These are phyloP conservation scores for Meredithiella fracta DNA, from an alignment of 2,329 filamentous ascomycete species.

Conservation along the genomic window DNA sequence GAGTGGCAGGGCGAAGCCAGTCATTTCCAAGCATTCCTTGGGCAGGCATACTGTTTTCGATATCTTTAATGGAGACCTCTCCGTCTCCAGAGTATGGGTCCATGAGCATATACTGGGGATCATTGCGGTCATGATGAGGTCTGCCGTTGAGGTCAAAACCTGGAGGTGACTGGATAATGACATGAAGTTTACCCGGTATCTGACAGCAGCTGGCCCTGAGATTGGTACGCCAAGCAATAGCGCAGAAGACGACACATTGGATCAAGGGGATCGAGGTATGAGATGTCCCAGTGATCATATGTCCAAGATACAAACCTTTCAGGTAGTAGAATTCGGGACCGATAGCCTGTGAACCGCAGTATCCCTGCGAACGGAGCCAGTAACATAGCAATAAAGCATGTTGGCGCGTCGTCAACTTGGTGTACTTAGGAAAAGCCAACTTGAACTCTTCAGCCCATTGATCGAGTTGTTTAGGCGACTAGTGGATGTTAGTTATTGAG, in stretches of 20 bases:
- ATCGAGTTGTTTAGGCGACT: slow-evolving; percentile 52
- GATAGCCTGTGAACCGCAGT: slow-evolving; percentile 46
- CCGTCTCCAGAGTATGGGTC: background rate
- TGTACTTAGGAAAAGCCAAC: slow-evolving; percentile 33
- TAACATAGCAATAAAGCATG: slow-evolving; percentile 51
- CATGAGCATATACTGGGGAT: background rate
- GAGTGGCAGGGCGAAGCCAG: slow-evolving; percentile 48
- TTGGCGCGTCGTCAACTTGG: slow-evolving; percentile 41
- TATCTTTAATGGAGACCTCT: background rate
- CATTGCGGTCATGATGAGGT: background rate
- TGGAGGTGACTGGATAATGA: slow-evolving; percentile 48
- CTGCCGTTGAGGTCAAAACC: slow-evolving; percentile 44
- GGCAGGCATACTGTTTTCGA: slow-evolving; percentile 21
- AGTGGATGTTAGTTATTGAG: background rate
- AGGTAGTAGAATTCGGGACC: slow-evolving; percentile 9
- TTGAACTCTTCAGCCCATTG: slow-evolving; percentile 41
- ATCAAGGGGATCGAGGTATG: slow-evolving; percentile 77
- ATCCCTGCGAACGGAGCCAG: slow-evolving; percentile 51
- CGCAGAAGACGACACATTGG: slow-evolving; percentile 73
- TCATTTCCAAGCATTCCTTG: slow-evolving; percentile 27
- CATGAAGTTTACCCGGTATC: slow-evolving; percentile 74
- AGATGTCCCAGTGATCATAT: slow-evolving; percentile 53
- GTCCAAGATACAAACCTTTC: slow-evolving; percentile 37
- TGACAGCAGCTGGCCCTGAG: slow-evolving; percentile 64
- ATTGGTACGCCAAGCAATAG: slow-evolving; percentile 56